Conservation (phyloP, 805 yeast species). For the Saturnispora besseyi region DNA sequence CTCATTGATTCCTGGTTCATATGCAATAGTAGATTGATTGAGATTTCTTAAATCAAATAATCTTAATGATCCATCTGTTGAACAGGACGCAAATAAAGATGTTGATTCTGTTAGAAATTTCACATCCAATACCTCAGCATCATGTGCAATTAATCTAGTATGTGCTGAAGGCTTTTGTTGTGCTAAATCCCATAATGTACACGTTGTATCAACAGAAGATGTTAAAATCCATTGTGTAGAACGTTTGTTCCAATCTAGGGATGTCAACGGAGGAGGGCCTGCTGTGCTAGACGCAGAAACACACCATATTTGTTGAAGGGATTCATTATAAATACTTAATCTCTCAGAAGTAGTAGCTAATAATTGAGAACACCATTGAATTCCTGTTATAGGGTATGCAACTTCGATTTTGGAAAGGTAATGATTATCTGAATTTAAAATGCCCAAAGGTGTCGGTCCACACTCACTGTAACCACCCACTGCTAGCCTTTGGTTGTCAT, state of each 20-base stretch:
- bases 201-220: slow-evolving; percentile 89
- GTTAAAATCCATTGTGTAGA: slow-evolving; percentile 70
- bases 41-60: slow-evolving; percentile 82
- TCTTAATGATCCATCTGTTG: slow-evolving; percentile 91
- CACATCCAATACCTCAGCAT: slow-evolving; percentile 89
- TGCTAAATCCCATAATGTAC: slow-evolving; percentile 88
- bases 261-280: slow-evolving; percentile 70
- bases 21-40: slow-evolving; percentile 91
- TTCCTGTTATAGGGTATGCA: slow-evolving; percentile 60
- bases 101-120: slow-evolving; percentile 67
- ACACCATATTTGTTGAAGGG: slow-evolving; percentile 7
- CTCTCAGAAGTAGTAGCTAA: slow-evolving; percentile 68
- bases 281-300: slow-evolving; percentile 1
- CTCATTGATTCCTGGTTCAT: slow-evolving; percentile 49
- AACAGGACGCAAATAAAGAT: slow-evolving; percentile 81
- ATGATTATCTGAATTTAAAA: slow-evolving; percentile 34
- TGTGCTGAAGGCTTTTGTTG: slow-evolving; percentile 58
- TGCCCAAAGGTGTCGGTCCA: background rate
- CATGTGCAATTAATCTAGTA: slow-evolving; percentile 95
- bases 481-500: slow-evolving; percentile 2
- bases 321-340: slow-evolving; percentile 40
- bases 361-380: slow-evolving; percentile 63
- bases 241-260: slow-evolving; percentile 83
- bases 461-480: slow-evolving; percentile 4
- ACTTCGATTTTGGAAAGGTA: slow-evolving; percentile 38